Conservation (phyloP, 306 rosid species). For the Dryas alaskensis region DNA sequence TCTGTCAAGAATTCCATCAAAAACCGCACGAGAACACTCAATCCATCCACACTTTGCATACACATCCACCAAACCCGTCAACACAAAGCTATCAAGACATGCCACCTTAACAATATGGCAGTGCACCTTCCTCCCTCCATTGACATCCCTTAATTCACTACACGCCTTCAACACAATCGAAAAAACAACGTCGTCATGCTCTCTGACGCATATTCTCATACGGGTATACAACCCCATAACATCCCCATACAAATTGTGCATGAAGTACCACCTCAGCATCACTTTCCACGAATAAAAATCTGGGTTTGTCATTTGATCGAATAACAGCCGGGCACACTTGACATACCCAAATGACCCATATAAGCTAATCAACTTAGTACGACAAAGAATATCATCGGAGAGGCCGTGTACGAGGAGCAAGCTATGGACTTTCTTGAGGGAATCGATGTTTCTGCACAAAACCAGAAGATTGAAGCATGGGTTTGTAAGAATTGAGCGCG, state of each 20-base stretch:
- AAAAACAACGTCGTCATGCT: conserved; percentile 44
- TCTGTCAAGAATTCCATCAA: conserved; percentile 48
- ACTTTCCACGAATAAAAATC: conserved; percentile 60
- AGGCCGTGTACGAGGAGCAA: conserved; percentile 49
- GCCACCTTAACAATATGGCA: conserved; percentile 52
- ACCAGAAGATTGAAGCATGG: conserved; percentile 40
- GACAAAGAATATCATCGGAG: conserved; percentile 27
- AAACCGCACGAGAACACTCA: conserved; percentile 33
- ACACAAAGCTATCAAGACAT: conserved; percentile 44
- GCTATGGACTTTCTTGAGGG: conserved; percentile 55
- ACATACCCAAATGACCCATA: conserved; percentile 54
- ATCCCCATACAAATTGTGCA: conserved; percentile 42
- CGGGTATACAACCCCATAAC: conserved; percentile 43
- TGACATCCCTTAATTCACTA: conserved; percentile 44
- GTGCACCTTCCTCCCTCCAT: conserved; percentile 46
- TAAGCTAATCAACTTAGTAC: conserved; percentile 50
- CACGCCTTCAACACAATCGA: conserved; percentile 59
- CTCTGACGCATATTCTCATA: conserved; percentile 32
- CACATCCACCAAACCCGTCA: conserved; percentile 51
- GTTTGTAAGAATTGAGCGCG: conserved; percentile 27
- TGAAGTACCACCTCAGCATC: conserved; percentile 66
- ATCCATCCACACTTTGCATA: conserved; percentile 52
- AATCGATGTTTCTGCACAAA: conserved; percentile 40
- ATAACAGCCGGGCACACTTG: conserved; percentile 55
- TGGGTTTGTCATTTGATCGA: conserved; percentile 47